Evolutionary conservation across 192 early-diverging fungal species (phyloP).

Genomic region (Podila verticillata): DNA sequence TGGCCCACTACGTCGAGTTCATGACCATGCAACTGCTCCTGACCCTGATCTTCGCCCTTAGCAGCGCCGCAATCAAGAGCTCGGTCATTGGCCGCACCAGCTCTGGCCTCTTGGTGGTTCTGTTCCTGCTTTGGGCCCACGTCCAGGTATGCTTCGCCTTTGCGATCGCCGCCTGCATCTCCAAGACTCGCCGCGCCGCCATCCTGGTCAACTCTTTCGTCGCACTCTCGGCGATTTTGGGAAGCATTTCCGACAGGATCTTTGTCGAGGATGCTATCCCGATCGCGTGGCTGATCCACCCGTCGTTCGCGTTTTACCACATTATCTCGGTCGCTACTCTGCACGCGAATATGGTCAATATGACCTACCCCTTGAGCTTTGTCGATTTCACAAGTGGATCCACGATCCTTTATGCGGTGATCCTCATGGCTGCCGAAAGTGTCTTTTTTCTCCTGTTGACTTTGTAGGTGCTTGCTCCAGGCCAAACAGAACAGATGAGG

Average conservation of each 20-base stretch:
- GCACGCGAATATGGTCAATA: conserved; percentile 17
- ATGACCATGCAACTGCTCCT: conserved; percentile 41
- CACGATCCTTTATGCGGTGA: conserved; percentile 10
- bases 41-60: conserved; percentile 20
- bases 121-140: conserved; percentile 34
- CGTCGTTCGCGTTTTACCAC: conserved; percentile 31
- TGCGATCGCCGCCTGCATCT: conserved; percentile 18
- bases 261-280: conserved; percentile 23
- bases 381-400: conserved; percentile 11
- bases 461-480: conserved; percentile 34
- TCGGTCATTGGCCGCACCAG: conserved; percentile 18
- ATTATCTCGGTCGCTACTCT: conserved; percentile 9
- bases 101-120: conserved; percentile 13
- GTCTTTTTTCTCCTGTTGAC: conserved; percentile 22
- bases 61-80: conserved; percentile 10
- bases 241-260: conserved; percentile 1
- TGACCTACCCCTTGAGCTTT: conserved; percentile 20
- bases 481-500: too few species aligned
- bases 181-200: conserved; percentile 25
- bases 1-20: conserved; percentile 39
- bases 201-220: conserved; percentile 37
- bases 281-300: conserved; percentile 35
- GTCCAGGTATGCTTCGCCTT: conserved; percentile 28
- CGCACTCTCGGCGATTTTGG: conserved; percentile 34
- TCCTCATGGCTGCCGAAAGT: conserved; percentile 31